Evolutionary conservation across 345 rosid genomes (phyloP), one percentile per base, ranked within the genome.

Genomic region (Linum lewisii): DNA sequence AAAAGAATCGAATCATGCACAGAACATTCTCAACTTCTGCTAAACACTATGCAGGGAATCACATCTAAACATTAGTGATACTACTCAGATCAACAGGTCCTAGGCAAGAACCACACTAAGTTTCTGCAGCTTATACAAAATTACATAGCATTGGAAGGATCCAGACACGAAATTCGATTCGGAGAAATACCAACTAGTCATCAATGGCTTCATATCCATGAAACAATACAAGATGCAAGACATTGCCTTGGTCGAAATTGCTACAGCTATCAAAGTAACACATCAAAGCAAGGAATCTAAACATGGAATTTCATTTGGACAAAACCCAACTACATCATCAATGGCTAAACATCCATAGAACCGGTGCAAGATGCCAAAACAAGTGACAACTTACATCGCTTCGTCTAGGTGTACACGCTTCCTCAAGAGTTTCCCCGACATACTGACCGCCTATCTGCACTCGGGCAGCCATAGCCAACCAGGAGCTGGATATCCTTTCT

Each of bases 381-480:
- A 21, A 58, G 51, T 38, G 24, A 55, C 20, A 26, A 71, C 96
- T 80, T 73, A 93, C 97, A 84, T 93, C 97, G 75, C 99, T 93
- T 93, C 99, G 70, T 93, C 92, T 21, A 93, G 85, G 81, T 85
- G 99, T 47, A 75, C 88, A 72, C 75, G 92, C 81, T 93, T 93
- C 78, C 99, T 81, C 69, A 90, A 63, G 38, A 90, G 77, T 60
- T 93, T 90, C 8, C 90, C 87, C 1, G 97, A 90, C 78, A 87
- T 84, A 57, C 81, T 86, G 71, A 90, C 91, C 81, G 90, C 76
- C 82, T 90, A 74, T 85, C 95, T 20, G 83, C 79, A 62, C 75
- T 87, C 10, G 97, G 97, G 56, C 97, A 93, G 75, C 99, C 99
- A 76, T 87, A 80, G 9, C 97, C 95, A 21, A 93, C 96, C 77